These are phyloP conservation scores for Chlorella sp. DNA, from an alignment of 139 green algal species.

Conservation along the genomic window DNA sequence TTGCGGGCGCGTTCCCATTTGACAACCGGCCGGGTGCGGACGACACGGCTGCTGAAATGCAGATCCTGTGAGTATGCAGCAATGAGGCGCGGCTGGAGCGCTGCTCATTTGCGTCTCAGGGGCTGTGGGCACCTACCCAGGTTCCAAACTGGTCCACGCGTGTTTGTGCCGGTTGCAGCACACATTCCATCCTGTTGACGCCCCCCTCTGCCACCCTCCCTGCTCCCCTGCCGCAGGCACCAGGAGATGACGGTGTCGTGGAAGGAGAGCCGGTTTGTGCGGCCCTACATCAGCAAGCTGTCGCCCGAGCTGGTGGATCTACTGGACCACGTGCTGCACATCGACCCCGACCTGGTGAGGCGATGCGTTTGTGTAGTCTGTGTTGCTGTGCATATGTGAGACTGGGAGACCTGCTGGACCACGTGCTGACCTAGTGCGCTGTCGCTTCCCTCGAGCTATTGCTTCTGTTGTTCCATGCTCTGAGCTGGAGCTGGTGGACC, in stretches of 20 bases:
- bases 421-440: too few relatives aligned
- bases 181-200: too few relatives aligned
- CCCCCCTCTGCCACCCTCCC: too few relatives aligned
- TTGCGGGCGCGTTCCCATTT: conserved; percentile 82
- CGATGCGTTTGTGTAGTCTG: not conserved
- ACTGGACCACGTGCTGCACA: conserved; percentile 55
- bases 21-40: conserved; percentile 56
- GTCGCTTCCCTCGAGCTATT: too few relatives aligned
- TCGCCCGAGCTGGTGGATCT: conserved; percentile 38
- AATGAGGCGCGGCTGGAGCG: too few relatives aligned
- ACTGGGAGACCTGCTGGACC: too few relatives aligned
- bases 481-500: too few relatives aligned
- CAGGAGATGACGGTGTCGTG: conserved; percentile 50
- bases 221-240: conserved; percentile 28
- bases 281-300: conserved; percentile 42
- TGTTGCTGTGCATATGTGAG: not conserved
- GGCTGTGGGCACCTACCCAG: too few relatives aligned
- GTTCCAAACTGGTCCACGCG: too few relatives aligned
- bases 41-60: conserved; percentile 27
- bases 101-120: too few relatives aligned
- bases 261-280: conserved; percentile 46
- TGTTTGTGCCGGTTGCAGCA: too few relatives aligned
- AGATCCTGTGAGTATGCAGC: conserved; percentile 37
- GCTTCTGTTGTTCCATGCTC: too few relatives aligned
- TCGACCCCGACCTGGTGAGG: conserved; percentile 44